Base-by-base conservation (phyloP, 495 filamentous ascomycete species). In the Apiosordaria backusii region DNA sequence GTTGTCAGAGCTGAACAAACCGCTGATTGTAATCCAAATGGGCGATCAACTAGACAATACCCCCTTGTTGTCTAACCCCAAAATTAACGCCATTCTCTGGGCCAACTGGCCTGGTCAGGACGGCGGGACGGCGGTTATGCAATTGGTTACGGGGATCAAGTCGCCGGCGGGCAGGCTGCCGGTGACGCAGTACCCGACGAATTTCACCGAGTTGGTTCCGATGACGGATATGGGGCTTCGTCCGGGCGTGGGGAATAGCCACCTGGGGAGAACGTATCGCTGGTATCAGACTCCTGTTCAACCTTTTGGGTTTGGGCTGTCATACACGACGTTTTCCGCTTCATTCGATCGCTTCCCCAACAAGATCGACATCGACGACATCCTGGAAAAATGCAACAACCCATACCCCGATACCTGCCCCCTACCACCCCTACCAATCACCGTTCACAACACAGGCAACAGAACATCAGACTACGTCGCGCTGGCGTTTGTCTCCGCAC, bases 161-260 rank as follows among this genome's bases (percentile, higher is more conserved):
- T 79, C 82, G 19, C 86, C 86, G 0, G 86, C 84, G 13, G 88
- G 84, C 19, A 84, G 88, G 35, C 77, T 90, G 1, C 86, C 87
- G 1, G 87, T 88, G 50, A 89, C 85, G 13, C 74, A 79, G 67
- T 84, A 84, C 60, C 80, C 80, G 3, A 66, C 71, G 2, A 74
- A 73, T 61, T 84, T 80, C 68, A 76, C 76, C 40, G 64, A 73
- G 18, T 69, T 73, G 22, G 74, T 79, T 9, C 71, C 70, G 22
- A 76, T 80, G 74, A 79, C 78, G 5, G 67, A 81, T 27, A 83
- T 83, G 81, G 73, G 68, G 25, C 68, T 83, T 21, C 76, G 77
- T 6, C 77, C 81, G 0, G 45, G 62, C 5, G 35, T 15, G 35
- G 35, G 35, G 5, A 65, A 65, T 35, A 50, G 57, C 9, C 29